Conservation (phyloP, 1,284 basidiomycete genomes). For the Schizophyllum commune region DNA sequence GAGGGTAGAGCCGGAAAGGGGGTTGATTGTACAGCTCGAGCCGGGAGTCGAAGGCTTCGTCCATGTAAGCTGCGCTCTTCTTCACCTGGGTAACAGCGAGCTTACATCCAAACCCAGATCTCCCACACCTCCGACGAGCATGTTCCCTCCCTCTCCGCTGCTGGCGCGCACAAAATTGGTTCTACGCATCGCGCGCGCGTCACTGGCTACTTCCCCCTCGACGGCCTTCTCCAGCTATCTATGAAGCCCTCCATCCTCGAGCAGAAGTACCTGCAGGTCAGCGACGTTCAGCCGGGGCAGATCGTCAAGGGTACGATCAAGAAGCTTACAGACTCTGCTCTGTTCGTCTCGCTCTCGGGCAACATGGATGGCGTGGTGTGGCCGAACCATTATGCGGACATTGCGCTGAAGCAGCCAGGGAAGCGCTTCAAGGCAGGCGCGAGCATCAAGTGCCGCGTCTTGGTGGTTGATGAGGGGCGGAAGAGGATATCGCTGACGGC, state of each 20-base stretch:
- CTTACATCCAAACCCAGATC: conserved; percentile 48
- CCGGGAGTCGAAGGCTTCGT: conserved; percentile 72
- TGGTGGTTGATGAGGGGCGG: conserved; percentile 75
- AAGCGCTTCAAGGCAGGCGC: conserved; percentile 86
- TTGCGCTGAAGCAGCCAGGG: conserved; percentile 85
- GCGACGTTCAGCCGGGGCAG: conserved; percentile 81
- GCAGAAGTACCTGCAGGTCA: conserved; percentile 82
- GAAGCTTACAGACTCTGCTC: conserved; percentile 67
- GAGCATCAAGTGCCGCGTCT: conserved; percentile 85
- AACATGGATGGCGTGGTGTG: conserved; percentile 90
- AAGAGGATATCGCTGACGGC: conserved; percentile 85
- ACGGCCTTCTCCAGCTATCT: conserved; percentile 84
- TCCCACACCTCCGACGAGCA: conserved; percentile 93
- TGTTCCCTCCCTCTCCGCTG: conserved; percentile 66
- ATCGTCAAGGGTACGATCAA: conserved; percentile 81
- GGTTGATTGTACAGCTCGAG: conserved; percentile 63
- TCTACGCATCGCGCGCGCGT: conserved; percentile 85
- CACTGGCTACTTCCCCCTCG: conserved; percentile 81
- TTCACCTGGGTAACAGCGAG: background rate
- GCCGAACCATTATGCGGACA: conserved; percentile 94
- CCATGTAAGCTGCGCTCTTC: conserved; percentile 56
- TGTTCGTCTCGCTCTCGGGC: conserved; percentile 83
- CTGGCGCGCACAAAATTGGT: conserved; percentile 75
- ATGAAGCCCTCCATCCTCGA: conserved; percentile 79
- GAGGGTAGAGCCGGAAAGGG: conserved; percentile 75